Evolutionary conservation across 805 yeast genomes (phyloP).

Genomic region (Hanseniaspora singularis): DNA sequence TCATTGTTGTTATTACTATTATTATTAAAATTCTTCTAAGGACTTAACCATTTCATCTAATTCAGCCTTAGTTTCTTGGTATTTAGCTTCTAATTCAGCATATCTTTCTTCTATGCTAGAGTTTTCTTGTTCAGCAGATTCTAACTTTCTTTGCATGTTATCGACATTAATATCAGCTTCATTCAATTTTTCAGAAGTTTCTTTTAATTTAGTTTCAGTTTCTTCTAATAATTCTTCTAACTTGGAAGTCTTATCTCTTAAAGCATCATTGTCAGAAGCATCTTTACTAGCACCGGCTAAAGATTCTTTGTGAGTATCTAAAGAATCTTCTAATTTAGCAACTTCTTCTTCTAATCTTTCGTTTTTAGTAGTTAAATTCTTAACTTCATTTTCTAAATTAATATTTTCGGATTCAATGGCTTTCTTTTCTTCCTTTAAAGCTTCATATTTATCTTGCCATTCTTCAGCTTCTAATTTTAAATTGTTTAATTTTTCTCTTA

Average conservation of each 20-base stretch:
- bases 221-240: slow-evolving; percentile 86
- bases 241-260: slow-evolving; percentile 76
- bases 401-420: slow-evolving; percentile 82
- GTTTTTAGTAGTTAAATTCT: slow-evolving; percentile 83
- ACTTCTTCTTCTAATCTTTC: slow-evolving; percentile 72
- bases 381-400: slow-evolving; percentile 90
- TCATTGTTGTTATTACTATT: too few species aligned
- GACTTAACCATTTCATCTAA: slow-evolving; percentile 94
- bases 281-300: slow-evolving; percentile 85
- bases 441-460: slow-evolving; percentile 96
- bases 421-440: slow-evolving; percentile 66
- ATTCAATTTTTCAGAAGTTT: slow-evolving; percentile 85
- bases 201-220: slow-evolving; percentile 81
- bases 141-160: slow-evolving; percentile 86
- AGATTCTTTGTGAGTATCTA: slow-evolving; percentile 65
- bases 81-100: slow-evolving; percentile 75
- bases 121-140: slow-evolving; percentile 83
- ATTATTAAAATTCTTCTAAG: slow-evolving; percentile 55
- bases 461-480: slow-evolving; percentile 89
- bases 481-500: slow-evolving; percentile 61
- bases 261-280: slow-evolving; percentile 80
- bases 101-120: slow-evolving; percentile 81
- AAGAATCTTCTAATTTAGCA: slow-evolving; percentile 59
- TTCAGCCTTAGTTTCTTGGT: slow-evolving; percentile 77
- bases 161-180: slow-evolving; percentile 94